These are phyloP conservation scores for Coniochaeta sp. DNA, from an alignment of 2,329 filamentous ascomycete species.

Conservation along the genomic window DNA sequence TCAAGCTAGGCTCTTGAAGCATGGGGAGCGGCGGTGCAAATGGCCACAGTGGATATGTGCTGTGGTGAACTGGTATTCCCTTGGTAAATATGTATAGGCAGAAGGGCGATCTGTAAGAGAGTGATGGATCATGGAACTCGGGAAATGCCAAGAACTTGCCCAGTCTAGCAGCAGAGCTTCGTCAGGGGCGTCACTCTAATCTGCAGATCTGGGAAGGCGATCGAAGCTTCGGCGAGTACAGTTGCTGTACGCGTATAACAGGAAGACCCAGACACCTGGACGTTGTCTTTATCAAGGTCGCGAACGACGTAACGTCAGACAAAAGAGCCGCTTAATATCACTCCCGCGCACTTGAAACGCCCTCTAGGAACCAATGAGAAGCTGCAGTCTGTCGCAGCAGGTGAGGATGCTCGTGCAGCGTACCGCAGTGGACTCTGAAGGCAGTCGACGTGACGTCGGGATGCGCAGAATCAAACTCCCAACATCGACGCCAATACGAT, in stretches of 20 bases:
- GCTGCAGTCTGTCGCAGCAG: neutral
- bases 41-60: neutral
- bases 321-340: neutral
- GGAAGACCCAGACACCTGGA: neutral
- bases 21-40: neutral
- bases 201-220: neutral
- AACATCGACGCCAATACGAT: no score
- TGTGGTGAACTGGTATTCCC: neutral
- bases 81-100: neutral
- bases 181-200: neutral
- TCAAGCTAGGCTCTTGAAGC: neutral
- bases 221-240: neutral
- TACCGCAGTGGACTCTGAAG: no score
- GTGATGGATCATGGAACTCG: neutral
- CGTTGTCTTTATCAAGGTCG: neutral
- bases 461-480: no score
- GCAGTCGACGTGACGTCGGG: no score
- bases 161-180: neutral
- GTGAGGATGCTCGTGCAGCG: neutral
- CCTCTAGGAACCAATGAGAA: neutral
- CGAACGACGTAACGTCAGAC: neutral
- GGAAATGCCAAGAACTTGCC: neutral
- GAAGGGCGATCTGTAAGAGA: neutral
- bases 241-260: no score
- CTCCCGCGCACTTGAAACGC: neutral